A percentile compares a stretch with the other conserved stretches of the same genome.
Conservation (phyloP, 2,329 filamentous ascomycete genomes). For the Fusarium subtropicale region DNA sequence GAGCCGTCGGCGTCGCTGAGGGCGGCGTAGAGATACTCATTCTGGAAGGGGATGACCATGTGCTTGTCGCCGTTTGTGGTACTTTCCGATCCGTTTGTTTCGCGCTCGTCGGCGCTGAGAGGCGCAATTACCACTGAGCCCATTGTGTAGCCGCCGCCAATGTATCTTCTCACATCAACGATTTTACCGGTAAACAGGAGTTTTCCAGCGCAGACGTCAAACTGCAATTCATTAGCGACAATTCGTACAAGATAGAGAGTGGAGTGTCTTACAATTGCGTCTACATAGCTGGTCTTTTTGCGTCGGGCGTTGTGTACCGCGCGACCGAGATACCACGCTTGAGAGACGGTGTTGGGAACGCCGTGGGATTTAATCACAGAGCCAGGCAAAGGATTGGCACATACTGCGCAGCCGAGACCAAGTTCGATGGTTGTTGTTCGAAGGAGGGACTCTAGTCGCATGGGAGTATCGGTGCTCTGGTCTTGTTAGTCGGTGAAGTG, state of each 20-base stretch:
- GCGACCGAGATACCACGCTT: constrained; percentile 67
- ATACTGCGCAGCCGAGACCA: constrained; percentile 54
- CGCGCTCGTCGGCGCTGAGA: constrained; percentile 48
- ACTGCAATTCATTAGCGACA: constrained; percentile 11
- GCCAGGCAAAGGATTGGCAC: constrained; percentile 50
- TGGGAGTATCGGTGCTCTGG: constrained; percentile 51
- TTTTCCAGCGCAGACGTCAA: constrained; percentile 50
- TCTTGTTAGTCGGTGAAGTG: neutral
- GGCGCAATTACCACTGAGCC: constrained; percentile 53
- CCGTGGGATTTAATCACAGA: constrained; percentile 50
- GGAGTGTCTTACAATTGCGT: constrained; percentile 39
- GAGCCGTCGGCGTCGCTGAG: constrained; percentile 49
- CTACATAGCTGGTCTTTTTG: constrained; percentile 42
- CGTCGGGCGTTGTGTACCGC: constrained; percentile 51
- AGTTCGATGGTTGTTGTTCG: constrained; percentile 54
- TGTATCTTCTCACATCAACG: constrained; percentile 53
- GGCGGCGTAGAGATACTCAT: constrained; percentile 56
- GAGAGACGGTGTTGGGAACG: constrained; percentile 60
- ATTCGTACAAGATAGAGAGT: rapidly evolving
- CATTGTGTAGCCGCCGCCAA: constrained; percentile 57
- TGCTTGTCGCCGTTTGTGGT: constrained; percentile 42
- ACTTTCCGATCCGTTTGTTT: constrained; percentile 32
- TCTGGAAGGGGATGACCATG: constrained; percentile 57
- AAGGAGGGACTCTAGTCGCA: constrained; percentile 52
- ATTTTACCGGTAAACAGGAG: constrained; percentile 56